Evolutionary conservation across 192 early-diverging fungal genomes (phyloP).

Genomic region (Coemansia sp.): DNA sequence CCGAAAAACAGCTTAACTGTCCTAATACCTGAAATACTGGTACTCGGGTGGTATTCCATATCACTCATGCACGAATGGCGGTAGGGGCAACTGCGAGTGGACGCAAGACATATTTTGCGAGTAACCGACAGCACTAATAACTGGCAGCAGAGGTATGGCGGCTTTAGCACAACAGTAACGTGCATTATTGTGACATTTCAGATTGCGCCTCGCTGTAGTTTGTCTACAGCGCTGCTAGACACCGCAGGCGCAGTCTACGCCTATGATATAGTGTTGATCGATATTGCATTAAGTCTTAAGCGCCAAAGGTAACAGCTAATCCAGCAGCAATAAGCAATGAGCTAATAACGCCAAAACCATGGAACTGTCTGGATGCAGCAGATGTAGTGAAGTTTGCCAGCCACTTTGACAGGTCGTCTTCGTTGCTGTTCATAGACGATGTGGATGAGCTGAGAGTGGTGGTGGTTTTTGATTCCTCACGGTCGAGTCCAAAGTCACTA

Average conservation of each 20-base stretch:
- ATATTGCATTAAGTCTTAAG: slow-evolving; percentile 8
- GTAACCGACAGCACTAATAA: neutral
- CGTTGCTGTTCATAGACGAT: neutral
- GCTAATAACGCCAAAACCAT: neutral
- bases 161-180: neutral
- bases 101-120: too few species aligned
- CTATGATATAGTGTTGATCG: too few species aligned
- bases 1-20: neutral
- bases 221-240: neutral
- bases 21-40: neutral
- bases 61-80: neutral
- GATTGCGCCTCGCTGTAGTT: too few species aligned
- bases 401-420: slow-evolving; percentile 36
- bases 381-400: slow-evolving; percentile 29
- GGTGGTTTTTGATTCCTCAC: neutral
- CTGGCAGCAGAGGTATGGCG: neutral
- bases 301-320: slow-evolving; percentile 8
- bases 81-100: neutral
- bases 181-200: neutral
- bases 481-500: slow-evolving; percentile 38
- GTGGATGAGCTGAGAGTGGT: slow-evolving; percentile 1
- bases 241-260: neutral
- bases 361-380: slow-evolving; percentile 1
- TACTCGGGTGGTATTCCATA: neutral
- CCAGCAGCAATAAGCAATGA: slow-evolving; percentile 1